Evolutionary conservation across 495 filamentous ascomycete genomes (phyloP).

Genomic region (Aspergillus campestris): DNA sequence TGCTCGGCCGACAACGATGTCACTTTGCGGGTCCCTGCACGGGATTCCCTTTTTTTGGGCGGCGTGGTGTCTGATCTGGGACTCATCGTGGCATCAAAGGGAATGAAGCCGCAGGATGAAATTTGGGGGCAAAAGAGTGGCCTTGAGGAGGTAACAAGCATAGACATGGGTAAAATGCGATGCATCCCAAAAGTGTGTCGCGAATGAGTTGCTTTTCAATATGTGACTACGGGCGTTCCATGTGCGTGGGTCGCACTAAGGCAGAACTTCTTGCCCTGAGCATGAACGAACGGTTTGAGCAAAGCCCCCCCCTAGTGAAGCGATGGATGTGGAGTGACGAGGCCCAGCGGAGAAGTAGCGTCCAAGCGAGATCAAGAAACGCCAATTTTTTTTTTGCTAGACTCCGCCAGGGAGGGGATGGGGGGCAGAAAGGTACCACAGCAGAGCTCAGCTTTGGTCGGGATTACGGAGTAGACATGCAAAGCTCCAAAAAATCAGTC

Average conservation of each 20-base stretch:
- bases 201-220: constrained; percentile 5
- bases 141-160: constrained; percentile 2
- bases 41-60: constrained; percentile 36
- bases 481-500: neutral
- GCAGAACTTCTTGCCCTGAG: constrained; percentile 6
- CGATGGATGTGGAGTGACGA: constrained; percentile 7
- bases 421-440: constrained; percentile 4
- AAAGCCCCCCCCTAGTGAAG: constrained; percentile 3
- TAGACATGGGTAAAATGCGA: constrained; percentile 2
- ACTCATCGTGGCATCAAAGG: constrained; percentile 10
- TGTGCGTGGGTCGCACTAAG: constrained; percentile 16
- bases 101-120: neutral
- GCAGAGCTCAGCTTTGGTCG: neutral
- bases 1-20: constrained; percentile 49
- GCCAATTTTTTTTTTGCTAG: neutral
- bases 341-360: constrained; percentile 1
- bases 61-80: constrained; percentile 9
- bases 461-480: constrained; percentile 1
- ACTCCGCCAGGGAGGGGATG: neutral
- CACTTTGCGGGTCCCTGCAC: constrained; percentile 52
- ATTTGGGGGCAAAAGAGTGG: constrained; percentile 4
- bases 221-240: constrained; percentile 15
- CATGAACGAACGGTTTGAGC: constrained; percentile 2
- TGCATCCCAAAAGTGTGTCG: constrained; percentile 11
- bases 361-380: constrained; percentile 7